A percentile compares a stretch with the other conserved stretches of the same genome.
Evolutionary conservation across 768 basidiomycete genomes (phyloP).

Genomic region (Piloderma croceum): DNA sequence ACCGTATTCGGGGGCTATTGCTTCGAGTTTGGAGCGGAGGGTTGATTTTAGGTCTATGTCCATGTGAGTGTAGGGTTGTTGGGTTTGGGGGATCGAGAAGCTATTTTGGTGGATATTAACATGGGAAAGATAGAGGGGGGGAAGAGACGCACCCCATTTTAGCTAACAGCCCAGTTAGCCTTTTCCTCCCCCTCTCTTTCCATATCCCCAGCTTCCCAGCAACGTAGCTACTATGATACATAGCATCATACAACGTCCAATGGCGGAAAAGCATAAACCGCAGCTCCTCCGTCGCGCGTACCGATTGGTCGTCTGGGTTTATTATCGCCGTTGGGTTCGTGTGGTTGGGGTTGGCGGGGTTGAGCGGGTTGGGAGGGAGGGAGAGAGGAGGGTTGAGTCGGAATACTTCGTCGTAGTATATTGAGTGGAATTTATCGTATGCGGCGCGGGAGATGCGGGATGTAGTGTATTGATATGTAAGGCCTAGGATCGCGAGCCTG

Average conservation of each 20-base stretch:
- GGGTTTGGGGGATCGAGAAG: slow-evolving; percentile 90
- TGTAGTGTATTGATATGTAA: slow-evolving; percentile 88
- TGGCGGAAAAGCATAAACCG: slow-evolving; percentile 94
- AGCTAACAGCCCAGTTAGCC: slow-evolving; percentile 84
- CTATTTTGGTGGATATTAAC: slow-evolving; percentile 35
- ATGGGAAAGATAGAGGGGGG: neutral
- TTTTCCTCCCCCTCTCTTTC: slow-evolving; percentile 90
- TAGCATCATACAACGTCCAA: slow-evolving; percentile 97
- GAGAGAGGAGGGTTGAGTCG: slow-evolving; percentile 72
- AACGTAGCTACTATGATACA: slow-evolving; percentile 96
- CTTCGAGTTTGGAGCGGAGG: slow-evolving; percentile 75
- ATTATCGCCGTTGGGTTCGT: too few species aligned
- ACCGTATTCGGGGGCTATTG: slow-evolving; percentile 91
- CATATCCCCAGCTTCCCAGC: slow-evolving; percentile 93
- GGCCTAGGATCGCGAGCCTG: slow-evolving; percentile 89
- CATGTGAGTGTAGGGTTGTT: slow-evolving; percentile 93
- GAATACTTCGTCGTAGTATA: slow-evolving; percentile 88
- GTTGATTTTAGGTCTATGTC: slow-evolving; percentile 86
- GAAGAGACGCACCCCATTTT: slow-evolving; percentile 85
- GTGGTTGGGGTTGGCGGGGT: too few species aligned
- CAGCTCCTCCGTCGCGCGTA: slow-evolving; percentile 82
- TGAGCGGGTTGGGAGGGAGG: slow-evolving; percentile 7
- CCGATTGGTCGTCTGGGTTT: slow-evolving; percentile 77
- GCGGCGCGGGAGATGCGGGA: slow-evolving; percentile 80
- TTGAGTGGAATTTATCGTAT: slow-evolving; percentile 76